These are phyloP conservation scores for Paecilomyces dactylethromorphus DNA, from an alignment of 2,329 filamentous ascomycete genomes.

Conservation along the genomic window DNA sequence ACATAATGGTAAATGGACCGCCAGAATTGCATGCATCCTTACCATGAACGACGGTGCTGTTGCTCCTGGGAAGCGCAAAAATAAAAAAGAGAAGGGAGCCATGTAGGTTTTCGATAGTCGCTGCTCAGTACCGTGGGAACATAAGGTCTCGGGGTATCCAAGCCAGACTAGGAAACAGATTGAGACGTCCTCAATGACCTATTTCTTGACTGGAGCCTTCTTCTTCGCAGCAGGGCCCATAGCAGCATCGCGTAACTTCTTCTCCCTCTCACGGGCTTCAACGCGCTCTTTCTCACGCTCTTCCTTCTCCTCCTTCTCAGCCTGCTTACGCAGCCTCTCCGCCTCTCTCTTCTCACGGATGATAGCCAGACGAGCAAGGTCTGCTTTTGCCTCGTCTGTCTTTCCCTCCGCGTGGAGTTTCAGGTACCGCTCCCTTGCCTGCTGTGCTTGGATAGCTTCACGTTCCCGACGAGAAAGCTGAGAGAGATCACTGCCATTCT, in stretches of 20 bases:
- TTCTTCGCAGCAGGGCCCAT: conserved; percentile 20
- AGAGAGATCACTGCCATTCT: conserved; percentile 33
- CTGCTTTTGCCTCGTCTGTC: conserved; percentile 89
- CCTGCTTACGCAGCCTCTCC: conserved; percentile 76
- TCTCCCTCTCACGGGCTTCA: conserved; percentile 29
- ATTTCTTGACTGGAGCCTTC: conserved; percentile 24
- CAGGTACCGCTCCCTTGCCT: conserved; percentile 83
- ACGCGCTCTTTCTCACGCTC: conserved; percentile 31
- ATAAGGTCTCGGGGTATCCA: no score
- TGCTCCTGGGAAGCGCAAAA: not conserved
- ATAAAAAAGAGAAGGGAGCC: not conserved
- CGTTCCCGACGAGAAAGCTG: conserved; percentile 63
- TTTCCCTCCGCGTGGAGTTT: conserved; percentile 92
- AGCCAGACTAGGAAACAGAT: not conserved
- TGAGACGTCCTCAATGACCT: not conserved
- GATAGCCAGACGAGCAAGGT: conserved; percentile 73
- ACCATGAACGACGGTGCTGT: not conserved
- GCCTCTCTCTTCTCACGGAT: conserved; percentile 82
- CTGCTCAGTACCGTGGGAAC: no score
- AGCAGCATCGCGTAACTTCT: conserved; percentile 32
- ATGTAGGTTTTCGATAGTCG: no score
- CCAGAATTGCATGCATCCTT: not conserved
- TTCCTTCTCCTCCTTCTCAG: conserved; percentile 53
- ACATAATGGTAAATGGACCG: not conserved
- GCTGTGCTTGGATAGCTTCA: conserved; percentile 77